A percentile compares a stretch with the other conserved stretches of the same genome.
Evolutionary conservation across 1,139 yeast species (phyloP).

Genomic region (Hyphopichia khmerensis): DNA sequence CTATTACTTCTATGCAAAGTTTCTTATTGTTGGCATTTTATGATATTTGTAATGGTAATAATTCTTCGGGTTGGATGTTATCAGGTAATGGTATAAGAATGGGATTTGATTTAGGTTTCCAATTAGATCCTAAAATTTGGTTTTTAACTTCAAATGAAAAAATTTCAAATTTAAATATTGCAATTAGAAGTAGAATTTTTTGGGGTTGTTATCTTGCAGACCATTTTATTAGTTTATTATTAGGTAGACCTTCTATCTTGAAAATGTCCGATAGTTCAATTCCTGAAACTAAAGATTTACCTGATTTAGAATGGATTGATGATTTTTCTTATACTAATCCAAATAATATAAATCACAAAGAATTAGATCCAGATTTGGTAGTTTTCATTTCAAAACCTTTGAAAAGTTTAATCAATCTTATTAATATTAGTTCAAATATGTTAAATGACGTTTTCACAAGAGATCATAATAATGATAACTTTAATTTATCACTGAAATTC

Average conservation of each 20-base stretch:
- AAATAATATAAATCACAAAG: constrained; percentile 8
- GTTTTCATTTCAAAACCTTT: constrained; percentile 49
- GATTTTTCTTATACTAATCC: constrained; percentile 39
- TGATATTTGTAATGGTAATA: constrained; percentile 56
- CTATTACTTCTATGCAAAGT: constrained; percentile 49
- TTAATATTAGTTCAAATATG: constrained; percentile 54
- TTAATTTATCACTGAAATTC: constrained; percentile 21
- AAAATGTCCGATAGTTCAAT: constrained; percentile 59
- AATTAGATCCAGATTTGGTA: constrained; percentile 20
- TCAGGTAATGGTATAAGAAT: constrained; percentile 62
- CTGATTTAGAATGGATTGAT: constrained; percentile 58
- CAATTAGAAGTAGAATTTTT: constrained; percentile 58
- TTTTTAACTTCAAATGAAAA: constrained; percentile 32
- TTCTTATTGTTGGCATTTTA: constrained; percentile 52
- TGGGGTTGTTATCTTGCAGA: constrained; percentile 72
- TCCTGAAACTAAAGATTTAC: constrained; percentile 60
- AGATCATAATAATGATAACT: constrained; percentile 18
- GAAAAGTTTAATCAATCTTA: constrained; percentile 47
- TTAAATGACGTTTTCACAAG: constrained; percentile 53
- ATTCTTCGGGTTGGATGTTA: constrained; percentile 61
- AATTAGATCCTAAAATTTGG: constrained; percentile 63
- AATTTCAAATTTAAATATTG: constrained; percentile 41
- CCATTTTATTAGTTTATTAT: constrained; percentile 56
- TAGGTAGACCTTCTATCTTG: constrained; percentile 59
- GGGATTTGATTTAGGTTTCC: constrained; percentile 67